A percentile compares a stretch with the other conserved stretches of the same genome.
Evolutionary conservation across 139 green algal species (phyloP).

Genomic region (Nannochloris sp.): DNA sequence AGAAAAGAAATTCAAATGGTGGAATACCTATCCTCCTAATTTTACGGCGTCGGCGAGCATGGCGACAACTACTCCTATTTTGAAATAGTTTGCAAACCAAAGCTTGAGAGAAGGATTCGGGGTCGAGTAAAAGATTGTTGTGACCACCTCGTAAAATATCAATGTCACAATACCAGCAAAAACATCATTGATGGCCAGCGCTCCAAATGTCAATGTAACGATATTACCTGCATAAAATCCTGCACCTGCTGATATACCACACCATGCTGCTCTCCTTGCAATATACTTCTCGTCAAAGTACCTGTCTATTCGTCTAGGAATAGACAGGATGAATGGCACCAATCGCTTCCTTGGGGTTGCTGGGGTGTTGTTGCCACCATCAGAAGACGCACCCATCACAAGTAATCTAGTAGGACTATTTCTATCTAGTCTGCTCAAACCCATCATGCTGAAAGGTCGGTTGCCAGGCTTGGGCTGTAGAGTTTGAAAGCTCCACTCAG

Average conservation of each 20-base stretch:
- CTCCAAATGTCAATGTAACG: slow-evolving; percentile 52
- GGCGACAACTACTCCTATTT: slow-evolving; percentile 39
- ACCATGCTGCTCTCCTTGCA: slow-evolving; percentile 20
- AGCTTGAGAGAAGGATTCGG: slow-evolving; percentile 17
- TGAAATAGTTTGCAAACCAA: slow-evolving; percentile 51
- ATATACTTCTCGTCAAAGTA: slow-evolving; percentile 24
- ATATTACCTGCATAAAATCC: slow-evolving; percentile 49
- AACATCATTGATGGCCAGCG: slow-evolving; percentile 60
- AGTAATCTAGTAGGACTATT: no score
- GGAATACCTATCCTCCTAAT: slow-evolving; percentile 42
- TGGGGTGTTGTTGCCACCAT: neutral
- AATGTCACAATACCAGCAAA: slow-evolving; percentile 49
- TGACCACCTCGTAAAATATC: slow-evolving; percentile 42
- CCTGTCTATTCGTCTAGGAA: slow-evolving; percentile 22
- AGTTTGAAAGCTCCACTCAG: no score
- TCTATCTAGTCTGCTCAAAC: no score
- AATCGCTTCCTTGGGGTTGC: neutral
- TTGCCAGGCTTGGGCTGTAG: no score
- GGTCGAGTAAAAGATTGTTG: slow-evolving; percentile 27
- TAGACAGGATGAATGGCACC: slow-evolving; percentile 12
- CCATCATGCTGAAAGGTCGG: no score
- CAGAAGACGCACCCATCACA: neutral
- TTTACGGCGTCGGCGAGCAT: slow-evolving; percentile 58
- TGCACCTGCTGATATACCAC: slow-evolving; percentile 16
- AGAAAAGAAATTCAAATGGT: slow-evolving; percentile 93